Conservation (phyloP, 164 flowering plant species). For the Vitis amurensis region DNA sequence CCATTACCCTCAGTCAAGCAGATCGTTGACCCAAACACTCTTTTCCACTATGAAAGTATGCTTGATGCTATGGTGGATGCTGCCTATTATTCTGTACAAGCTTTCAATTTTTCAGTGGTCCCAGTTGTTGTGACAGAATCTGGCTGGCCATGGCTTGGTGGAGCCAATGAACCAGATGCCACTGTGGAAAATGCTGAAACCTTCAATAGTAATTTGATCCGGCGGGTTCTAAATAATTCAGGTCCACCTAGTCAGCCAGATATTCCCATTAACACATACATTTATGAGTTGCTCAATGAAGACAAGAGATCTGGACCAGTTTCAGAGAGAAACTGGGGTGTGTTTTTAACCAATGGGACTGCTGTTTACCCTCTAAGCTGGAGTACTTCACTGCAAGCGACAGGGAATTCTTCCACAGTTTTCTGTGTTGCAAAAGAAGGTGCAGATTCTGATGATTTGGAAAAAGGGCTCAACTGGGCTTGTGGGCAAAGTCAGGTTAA, state of each 20-base stretch:
- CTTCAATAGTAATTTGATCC: slow-evolving; percentile 59
- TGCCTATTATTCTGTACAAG: slow-evolving; percentile 72
- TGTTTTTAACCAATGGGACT: slow-evolving; percentile 56
- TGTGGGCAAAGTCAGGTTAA: slow-evolving; percentile 84
- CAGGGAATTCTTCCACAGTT: slow-evolving; percentile 42
- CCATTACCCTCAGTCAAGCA: slow-evolving; percentile 67
- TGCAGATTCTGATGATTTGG: slow-evolving; percentile 55
- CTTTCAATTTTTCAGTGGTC: slow-evolving; percentile 65
- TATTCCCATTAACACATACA: slow-evolving; percentile 66
- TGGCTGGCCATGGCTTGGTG: slow-evolving; percentile 94
- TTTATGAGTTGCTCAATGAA: slow-evolving; percentile 81
- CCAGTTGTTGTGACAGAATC: slow-evolving; percentile 84
- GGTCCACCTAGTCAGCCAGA: slow-evolving; percentile 76
- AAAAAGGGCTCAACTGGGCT: slow-evolving; percentile 83
- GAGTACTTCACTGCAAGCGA: slow-evolving; percentile 19
- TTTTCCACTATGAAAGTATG: slow-evolving; percentile 79
- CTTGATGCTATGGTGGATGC: slow-evolving; percentile 98
- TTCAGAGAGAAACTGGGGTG: slow-evolving; percentile 76
- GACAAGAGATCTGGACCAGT: slow-evolving; percentile 63
- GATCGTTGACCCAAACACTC: slow-evolving; percentile 96
- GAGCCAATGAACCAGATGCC: slow-evolving; percentile 80
- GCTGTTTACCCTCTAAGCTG: slow-evolving; percentile 52
- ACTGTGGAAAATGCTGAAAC: slow-evolving; percentile 69
- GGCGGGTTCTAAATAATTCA: slow-evolving; percentile 56
- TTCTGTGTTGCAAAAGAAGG: slow-evolving; percentile 69